Base-by-base conservation (phyloP, 495 filamentous ascomycete genomes). In the Talaromyces nanjingensis region DNA sequence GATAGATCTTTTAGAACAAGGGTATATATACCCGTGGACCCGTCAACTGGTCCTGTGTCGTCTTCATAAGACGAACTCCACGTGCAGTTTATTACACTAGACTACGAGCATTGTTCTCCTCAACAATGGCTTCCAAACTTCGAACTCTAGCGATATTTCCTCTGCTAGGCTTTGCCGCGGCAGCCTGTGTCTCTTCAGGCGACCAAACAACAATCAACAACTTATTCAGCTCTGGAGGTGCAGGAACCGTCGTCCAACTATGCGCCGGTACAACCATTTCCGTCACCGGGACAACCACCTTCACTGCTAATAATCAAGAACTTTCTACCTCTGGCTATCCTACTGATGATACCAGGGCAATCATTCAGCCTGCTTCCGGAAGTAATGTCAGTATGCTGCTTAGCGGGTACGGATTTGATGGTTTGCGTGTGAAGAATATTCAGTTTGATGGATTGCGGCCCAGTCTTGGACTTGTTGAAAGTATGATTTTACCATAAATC, bases 281-380 rank as follows among this genome's bases (percentile, higher is more conserved):
- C 18, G 65, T 68, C 65, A 64, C 64, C 31, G 59, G 27, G 7
- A 57, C 59, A 6, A 66, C 66, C 31, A 61, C 8, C 16, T 68
- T 68, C 45, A 68, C 66, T 14, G 66, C 66, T 6, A 60, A 56
- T 29, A 64, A 67, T 45, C 66, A 68, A 37, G 66, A 68, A 34
- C 20, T 68, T 11, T 68, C 66, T n/a, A 68, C 66, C 3, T 42
- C 61, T 56, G 65, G 65, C 42, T 66, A 68, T n/a, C 66, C 66
- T 18, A 68, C 65, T 8, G 66, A 54, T 24, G 12, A 37, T 25
- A 56, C 49, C 31, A 49, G 62, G 29, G 62, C 62, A 24, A 63
- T 52, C 3, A 63, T 63, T 22, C 31, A 56, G 25, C 29, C 62
- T 25, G 62, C 62, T 3, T 22, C 42, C 5, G 64, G 55, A 24